Evolutionary conservation across 345 rosid species (phyloP).

Genomic region (Schrenkiella parvula): DNA sequence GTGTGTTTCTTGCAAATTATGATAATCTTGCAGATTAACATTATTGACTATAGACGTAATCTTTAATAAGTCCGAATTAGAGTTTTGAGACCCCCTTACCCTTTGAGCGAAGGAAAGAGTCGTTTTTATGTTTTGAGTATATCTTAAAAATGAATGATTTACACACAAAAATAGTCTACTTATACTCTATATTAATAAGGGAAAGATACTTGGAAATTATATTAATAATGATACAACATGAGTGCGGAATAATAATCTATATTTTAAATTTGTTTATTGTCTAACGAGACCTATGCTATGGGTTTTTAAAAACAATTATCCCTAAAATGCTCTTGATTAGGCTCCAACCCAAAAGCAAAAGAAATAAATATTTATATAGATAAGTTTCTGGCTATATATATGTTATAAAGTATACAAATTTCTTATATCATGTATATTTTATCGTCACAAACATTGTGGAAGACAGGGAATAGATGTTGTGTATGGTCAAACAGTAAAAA

Average conservation of each 20-base stretch:
- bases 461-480: not conserved
- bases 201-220: slow-evolving; percentile 1
- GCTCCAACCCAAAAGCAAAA: slow-evolving; percentile 25
- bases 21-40: not conserved
- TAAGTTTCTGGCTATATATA: not conserved
- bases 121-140: slow-evolving; percentile 1
- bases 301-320: slow-evolving; percentile 5
- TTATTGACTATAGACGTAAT: slow-evolving; percentile 5
- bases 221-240: not conserved
- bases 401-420: not conserved
- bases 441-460: slow-evolving; percentile 1
- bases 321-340: slow-evolving; percentile 22
- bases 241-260: slow-evolving; percentile 22
- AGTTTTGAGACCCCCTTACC: slow-evolving; percentile 6
- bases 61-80: not conserved
- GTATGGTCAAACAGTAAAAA: slow-evolving; percentile 22
- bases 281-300: slow-evolving; percentile 14
- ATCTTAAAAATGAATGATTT: not conserved
- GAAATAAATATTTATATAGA: not conserved
- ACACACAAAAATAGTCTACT: not conserved
- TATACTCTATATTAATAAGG: not conserved
- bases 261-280: slow-evolving; percentile 3
- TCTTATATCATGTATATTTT: not conserved
- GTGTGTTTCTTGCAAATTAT: not conserved
- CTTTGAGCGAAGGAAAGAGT: slow-evolving; percentile 13